These are phyloP conservation scores for Lunularia cruciata DNA, from an alignment of 225 moss, liverwort and hornwort species.

Conservation along the genomic window DNA sequence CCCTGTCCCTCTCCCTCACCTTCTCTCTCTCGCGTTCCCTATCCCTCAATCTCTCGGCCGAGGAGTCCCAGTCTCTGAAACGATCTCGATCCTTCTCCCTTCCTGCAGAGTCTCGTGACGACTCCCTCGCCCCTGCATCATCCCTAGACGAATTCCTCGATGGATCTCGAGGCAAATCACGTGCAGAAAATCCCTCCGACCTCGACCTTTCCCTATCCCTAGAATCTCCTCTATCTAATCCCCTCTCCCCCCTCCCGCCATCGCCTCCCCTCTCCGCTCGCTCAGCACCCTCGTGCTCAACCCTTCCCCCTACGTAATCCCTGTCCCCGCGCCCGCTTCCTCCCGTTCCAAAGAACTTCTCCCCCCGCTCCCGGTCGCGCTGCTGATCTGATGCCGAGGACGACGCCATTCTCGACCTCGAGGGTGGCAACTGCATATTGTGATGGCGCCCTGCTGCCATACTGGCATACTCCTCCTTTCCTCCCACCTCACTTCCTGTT, in stretches of 20 bases:
- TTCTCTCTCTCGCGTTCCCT: slow-evolving; percentile 36
- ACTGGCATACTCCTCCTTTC: neutral
- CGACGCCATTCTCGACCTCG: slow-evolving; percentile 27
- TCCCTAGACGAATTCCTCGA: slow-evolving; percentile 24
- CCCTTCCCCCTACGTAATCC: slow-evolving; percentile 11
- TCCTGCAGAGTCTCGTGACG: slow-evolving; percentile 18
- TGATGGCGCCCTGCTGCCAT: slow-evolving; percentile 39
- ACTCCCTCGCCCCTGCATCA: slow-evolving; percentile 23
- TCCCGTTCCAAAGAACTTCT: slow-evolving; percentile 13
- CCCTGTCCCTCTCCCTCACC: slow-evolving; percentile 44
- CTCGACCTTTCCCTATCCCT: slow-evolving; percentile 26
- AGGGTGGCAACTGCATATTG: slow-evolving; percentile 26
- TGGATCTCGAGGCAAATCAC: slow-evolving; percentile 13
- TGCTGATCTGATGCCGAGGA: slow-evolving; percentile 17
- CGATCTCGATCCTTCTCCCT: slow-evolving; percentile 47
- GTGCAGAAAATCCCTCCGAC: slow-evolving; percentile 19
- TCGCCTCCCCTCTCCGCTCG: slow-evolving; percentile 7
- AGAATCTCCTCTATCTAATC: slow-evolving; percentile 10
- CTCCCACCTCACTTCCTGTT: neutral
- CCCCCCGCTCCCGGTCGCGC: slow-evolving; percentile 16
- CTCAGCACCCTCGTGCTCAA: slow-evolving; percentile 16
- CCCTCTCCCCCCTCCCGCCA: neutral
- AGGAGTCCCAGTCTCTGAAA: slow-evolving; percentile 41
- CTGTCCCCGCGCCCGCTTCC: slow-evolving; percentile 20
- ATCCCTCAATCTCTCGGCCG: slow-evolving; percentile 9